Conservation (phyloP, 2,329 filamentous ascomycete species). For the Periglandula ipomoeae region DNA sequence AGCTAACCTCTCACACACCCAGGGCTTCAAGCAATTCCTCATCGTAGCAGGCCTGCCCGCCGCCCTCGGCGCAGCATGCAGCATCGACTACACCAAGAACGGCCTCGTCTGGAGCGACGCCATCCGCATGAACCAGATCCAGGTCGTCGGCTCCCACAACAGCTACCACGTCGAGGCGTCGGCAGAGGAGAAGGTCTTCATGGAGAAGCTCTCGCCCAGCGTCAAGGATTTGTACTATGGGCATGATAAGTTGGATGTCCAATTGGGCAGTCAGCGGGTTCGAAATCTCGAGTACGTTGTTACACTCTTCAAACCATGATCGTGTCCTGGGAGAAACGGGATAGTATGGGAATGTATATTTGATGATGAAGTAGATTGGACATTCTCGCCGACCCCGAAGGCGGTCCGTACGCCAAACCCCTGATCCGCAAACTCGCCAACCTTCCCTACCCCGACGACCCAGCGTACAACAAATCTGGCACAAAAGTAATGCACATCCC, state of each 20-base stretch:
- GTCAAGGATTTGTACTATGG: conserved; percentile 37
- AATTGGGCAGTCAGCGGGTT: conserved; percentile 35
- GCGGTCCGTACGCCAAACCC: conserved; percentile 36
- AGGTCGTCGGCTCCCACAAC: conserved; percentile 42
- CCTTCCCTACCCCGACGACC: conserved; percentile 27
- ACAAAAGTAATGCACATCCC: conserved; percentile 42
- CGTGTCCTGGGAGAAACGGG: too few relatives aligned
- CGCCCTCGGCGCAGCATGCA: neutral
- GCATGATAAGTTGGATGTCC: conserved; percentile 33
- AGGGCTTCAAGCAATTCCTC: neutral
- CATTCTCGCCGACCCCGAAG: conserved; percentile 36
- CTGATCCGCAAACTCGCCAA: conserved; percentile 31
- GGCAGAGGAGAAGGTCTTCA: conserved; percentile 28
- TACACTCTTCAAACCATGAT: too few relatives aligned
- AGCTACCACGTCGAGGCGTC: conserved; percentile 39
- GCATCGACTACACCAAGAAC: conserved; percentile 16
- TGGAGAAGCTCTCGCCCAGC: conserved; percentile 26
- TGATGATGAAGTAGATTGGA: too few relatives aligned
- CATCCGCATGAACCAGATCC: conserved; percentile 41
- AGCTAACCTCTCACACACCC: too few relatives aligned
- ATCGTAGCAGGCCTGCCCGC: neutral
- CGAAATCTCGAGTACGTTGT: conserved; percentile 31
- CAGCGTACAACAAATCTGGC: conserved; percentile 30
- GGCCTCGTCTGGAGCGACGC: conserved; percentile 21
- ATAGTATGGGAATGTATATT: too few relatives aligned